These are phyloP conservation scores for Scenedesmus sp. DNA, from an alignment of 163 green algal species.

Conservation along the genomic window DNA sequence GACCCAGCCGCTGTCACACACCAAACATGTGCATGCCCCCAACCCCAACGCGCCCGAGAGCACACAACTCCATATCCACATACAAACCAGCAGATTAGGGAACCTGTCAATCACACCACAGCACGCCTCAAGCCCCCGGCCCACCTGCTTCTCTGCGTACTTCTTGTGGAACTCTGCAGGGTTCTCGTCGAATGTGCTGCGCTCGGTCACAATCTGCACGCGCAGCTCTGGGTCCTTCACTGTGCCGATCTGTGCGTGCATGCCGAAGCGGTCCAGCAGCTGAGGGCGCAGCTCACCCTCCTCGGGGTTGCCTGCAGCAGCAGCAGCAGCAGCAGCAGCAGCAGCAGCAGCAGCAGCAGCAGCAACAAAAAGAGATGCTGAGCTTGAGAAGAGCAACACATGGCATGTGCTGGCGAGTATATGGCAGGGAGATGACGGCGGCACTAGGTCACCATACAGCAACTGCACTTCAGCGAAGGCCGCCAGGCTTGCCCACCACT, in stretches of 20 bases:
- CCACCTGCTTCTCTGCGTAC: constrained; percentile 62
- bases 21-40: background rate
- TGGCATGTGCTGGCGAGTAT: no score
- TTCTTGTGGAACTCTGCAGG: constrained; percentile 67
- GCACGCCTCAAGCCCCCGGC: background rate
- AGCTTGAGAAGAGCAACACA: background rate
- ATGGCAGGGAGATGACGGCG: no score
- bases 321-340: background rate
- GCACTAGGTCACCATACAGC: no score
- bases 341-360: background rate
- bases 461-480: background rate
- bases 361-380: background rate
- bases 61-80: no score
- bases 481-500: background rate
- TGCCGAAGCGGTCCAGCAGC: constrained; percentile 74
- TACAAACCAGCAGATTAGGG: no score
- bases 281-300: constrained; percentile 81
- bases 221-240: constrained; percentile 84
- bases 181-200: constrained; percentile 87
- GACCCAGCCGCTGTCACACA: background rate
- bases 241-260: constrained; percentile 85
- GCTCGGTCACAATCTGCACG: constrained; percentile 91
- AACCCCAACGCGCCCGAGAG: no score
- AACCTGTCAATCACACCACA: no score
- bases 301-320: constrained; percentile 50